These are phyloP conservation scores for Zhuliangozyma parablackwelliae DNA, from an alignment of 1,139 yeast genomes.

Conservation along the genomic window DNA sequence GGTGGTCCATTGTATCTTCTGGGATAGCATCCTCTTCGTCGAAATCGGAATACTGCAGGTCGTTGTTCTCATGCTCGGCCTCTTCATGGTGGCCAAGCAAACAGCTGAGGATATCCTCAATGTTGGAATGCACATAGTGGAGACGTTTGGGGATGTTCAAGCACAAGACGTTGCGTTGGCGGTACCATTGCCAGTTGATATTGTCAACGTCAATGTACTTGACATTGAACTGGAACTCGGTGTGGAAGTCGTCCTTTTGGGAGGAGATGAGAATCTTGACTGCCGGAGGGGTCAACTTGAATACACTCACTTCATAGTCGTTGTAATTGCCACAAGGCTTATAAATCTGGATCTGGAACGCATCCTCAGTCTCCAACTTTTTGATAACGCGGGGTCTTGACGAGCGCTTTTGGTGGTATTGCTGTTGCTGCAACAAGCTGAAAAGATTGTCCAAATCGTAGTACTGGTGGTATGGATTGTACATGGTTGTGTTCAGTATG, in stretches of 20 bases:
- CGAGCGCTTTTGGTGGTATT: slow-evolving; percentile 11
- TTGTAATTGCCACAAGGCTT: slow-evolving; percentile 34
- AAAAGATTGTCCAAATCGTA: slow-evolving; percentile 8
- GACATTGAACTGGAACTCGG: slow-evolving; percentile 29
- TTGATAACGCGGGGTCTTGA: slow-evolving; percentile 30
- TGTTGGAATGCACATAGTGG: slow-evolving; percentile 10
- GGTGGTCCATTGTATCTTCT: not conserved
- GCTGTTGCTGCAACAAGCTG: slow-evolving; percentile 10
- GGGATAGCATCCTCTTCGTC: slow-evolving; percentile 4
- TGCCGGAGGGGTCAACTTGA: slow-evolving; percentile 17
- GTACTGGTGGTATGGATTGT: not conserved
- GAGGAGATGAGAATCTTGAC: slow-evolving; percentile 30
- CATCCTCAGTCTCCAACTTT: slow-evolving; percentile 35
- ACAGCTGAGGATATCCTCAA: slow-evolving; percentile 10
- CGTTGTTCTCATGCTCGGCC: not conserved
- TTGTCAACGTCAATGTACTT: slow-evolving; percentile 29
- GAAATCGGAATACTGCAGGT: slow-evolving; percentile 1
- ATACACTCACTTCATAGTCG: slow-evolving; percentile 36
- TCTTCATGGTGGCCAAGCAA: slow-evolving; percentile 4
- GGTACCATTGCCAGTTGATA: slow-evolving; percentile 36
- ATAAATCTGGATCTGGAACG: slow-evolving; percentile 36
- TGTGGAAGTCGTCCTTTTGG: slow-evolving; percentile 28
- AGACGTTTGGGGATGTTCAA: slow-evolving; percentile 36
- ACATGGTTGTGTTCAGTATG: too few species aligned
- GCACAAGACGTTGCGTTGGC: slow-evolving; percentile 31